These are phyloP conservation scores for Cerioporus squamosus DNA, from an alignment of 1,284 basidiomycete genomes.

Conservation along the genomic window DNA sequence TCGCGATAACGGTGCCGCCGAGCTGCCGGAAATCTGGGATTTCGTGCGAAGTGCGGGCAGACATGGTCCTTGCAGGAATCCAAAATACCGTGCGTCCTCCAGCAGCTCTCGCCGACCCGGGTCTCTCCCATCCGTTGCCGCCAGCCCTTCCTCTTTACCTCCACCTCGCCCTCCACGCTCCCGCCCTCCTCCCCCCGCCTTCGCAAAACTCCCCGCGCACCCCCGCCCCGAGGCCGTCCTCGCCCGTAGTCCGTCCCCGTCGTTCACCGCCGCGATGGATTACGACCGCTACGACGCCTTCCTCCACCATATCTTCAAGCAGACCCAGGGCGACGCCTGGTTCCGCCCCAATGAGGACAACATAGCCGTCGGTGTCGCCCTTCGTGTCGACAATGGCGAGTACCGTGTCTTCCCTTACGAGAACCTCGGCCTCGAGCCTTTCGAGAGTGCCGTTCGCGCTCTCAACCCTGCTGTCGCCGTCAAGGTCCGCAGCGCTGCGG, in stretches of 20 bases:
- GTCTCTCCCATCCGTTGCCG: not conserved
- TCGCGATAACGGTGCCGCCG: not conserved
- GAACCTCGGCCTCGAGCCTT: conserved; percentile 66
- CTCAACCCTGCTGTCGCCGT: conserved; percentile 85
- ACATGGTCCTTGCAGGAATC: conserved; percentile 7
- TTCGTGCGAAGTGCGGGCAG: conserved; percentile 1
- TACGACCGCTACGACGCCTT: conserved; percentile 56
- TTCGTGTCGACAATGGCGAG: conserved; percentile 59
- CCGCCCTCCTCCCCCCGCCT: conserved; percentile 16
- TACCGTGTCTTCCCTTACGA: conserved; percentile 80
- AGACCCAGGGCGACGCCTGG: conserved; percentile 64
- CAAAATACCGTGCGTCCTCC: conserved; percentile 5
- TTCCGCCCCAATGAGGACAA: conserved; percentile 56
- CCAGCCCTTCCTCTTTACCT: conserved; percentile 2
- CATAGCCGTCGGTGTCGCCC: conserved; percentile 63
- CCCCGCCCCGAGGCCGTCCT: conserved; percentile 9
- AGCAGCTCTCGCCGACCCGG: not conserved
- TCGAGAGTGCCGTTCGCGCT: conserved; percentile 71
- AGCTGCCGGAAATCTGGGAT: not conserved
- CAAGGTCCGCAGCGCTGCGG: conserved; percentile 77
- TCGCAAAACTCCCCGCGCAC: not conserved
- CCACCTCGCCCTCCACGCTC: conserved; percentile 12
- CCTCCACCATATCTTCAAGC: conserved; percentile 58
- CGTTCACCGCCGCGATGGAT: conserved; percentile 38
- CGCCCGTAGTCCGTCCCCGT: conserved; percentile 10